Conservation (phyloP, 2,329 filamentous ascomycete species). For the Dryadomyces sulphureus region DNA sequence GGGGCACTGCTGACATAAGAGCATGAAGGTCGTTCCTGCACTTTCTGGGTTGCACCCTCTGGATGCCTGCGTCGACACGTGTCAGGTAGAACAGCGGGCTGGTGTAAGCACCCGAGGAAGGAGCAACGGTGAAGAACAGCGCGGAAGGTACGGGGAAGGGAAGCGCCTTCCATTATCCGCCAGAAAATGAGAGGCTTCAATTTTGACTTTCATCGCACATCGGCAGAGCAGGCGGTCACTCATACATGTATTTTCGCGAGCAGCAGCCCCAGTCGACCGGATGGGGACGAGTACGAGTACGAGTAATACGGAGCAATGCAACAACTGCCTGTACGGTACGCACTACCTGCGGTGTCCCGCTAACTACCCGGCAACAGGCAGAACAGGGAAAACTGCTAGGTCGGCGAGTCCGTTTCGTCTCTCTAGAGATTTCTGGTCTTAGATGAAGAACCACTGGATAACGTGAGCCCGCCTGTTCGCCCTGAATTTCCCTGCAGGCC, state of each 20-base stretch:
- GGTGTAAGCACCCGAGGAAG: background rate
- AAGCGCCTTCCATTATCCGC: too few species aligned
- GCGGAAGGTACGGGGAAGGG: too few species aligned
- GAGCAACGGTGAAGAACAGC: background rate
- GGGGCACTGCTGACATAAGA: background rate
- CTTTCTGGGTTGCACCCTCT: background rate
- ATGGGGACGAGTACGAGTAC: too few species aligned
- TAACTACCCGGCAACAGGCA: too few species aligned
- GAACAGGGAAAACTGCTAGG: background rate
- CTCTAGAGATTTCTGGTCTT: background rate
- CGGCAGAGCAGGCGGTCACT: too few species aligned
- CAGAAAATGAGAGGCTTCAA: too few species aligned
- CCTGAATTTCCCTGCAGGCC: background rate
- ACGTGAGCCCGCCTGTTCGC: background rate
- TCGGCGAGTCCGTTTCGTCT: background rate
- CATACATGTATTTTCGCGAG: too few species aligned
- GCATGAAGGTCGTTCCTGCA: background rate
- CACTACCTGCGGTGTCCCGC: too few species aligned
- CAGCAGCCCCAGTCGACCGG: too few species aligned
- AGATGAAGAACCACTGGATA: background rate
- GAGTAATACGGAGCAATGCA: too few species aligned
- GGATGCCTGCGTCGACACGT: background rate
- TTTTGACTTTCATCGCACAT: too few species aligned
- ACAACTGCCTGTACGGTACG: too few species aligned
- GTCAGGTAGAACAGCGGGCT: background rate